Evolutionary conservation across 352 stramenopile genomes (phyloP).

Genomic region (Blastocystis sp.): DNA sequence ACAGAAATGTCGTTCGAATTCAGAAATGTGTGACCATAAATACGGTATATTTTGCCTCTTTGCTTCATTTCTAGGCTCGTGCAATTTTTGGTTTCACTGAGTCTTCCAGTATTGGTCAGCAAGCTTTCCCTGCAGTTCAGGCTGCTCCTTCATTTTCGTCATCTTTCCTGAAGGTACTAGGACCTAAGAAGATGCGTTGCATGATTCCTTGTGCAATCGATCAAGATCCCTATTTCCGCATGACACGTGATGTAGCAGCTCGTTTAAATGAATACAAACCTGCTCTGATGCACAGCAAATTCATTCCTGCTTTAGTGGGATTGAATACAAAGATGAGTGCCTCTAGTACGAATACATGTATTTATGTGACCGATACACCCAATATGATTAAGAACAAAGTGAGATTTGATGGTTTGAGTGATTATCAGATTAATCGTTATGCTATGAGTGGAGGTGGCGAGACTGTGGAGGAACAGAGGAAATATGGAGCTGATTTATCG

Average conservation of each 20-base stretch:
- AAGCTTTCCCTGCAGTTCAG: constrained; percentile 96
- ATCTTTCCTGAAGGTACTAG: constrained; percentile 88
- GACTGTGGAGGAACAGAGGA: constrained; percentile 94
- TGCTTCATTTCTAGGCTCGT: constrained; percentile 81
- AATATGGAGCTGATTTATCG: constrained; percentile 95
- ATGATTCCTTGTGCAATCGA: constrained; percentile 99
- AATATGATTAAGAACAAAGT: constrained; percentile 86
- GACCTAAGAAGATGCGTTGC: constrained; percentile 84
- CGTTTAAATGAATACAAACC: constrained; percentile 92
- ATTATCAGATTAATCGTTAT: constrained; percentile 79
- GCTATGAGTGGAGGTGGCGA: constrained; percentile 89
- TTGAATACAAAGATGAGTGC: constrained; percentile 96
- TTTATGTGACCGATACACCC: constrained; percentile 96
- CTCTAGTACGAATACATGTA: constrained; percentile 89
- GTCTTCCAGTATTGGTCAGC: constrained; percentile 93
- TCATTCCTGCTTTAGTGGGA: constrained; percentile 97
- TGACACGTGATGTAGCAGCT: constrained; percentile 96
- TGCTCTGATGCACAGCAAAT: constrained; percentile 98
- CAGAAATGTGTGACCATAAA: constrained; percentile 97
- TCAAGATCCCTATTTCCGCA: constrained; percentile 93
- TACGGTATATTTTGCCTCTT: constrained; percentile 67
- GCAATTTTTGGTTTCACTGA: constrained; percentile 98
- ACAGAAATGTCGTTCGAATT: constrained; percentile 97
- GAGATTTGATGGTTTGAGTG: constrained; percentile 75
- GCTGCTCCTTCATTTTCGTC: constrained; percentile 93